Conservation (phyloP, 2,329 filamentous ascomycete species). For the Cadophora gregata region DNA sequence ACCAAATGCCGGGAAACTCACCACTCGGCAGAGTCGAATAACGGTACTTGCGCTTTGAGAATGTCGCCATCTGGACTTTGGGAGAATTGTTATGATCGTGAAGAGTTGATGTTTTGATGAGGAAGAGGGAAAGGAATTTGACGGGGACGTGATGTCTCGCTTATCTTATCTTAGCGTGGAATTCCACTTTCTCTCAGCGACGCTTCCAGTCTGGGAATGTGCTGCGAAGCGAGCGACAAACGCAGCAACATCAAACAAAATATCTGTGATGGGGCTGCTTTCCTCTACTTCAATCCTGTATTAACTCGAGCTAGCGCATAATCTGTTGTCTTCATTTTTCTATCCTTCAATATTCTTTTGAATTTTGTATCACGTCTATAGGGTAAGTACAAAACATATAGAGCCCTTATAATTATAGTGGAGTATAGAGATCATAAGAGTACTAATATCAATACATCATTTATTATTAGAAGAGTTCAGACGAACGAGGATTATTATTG, state of each 20-base stretch:
- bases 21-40: neutral
- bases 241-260: too few relatives aligned
- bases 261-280: too few relatives aligned
- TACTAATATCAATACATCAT: neutral
- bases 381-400: too few relatives aligned
- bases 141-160: neutral
- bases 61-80: neutral
- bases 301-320: too few relatives aligned
- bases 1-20: neutral
- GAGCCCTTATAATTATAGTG: too few relatives aligned
- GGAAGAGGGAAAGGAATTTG: neutral
- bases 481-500: neutral
- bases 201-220: too few relatives aligned
- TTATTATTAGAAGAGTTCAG: neutral
- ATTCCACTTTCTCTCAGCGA: too few relatives aligned
- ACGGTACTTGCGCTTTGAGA: neutral
- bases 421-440: neutral
- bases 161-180: constrained; percentile 3
- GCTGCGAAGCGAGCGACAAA: too few relatives aligned
- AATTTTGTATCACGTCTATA: too few relatives aligned
- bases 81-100: neutral
- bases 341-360: too few relatives aligned
- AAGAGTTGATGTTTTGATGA: neutral
- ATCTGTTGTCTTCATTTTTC: too few relatives aligned
- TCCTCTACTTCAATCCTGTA: too few relatives aligned